Conservation (phyloP, 169 alveolate genomes). For the Plasmodium sp. region DNA sequence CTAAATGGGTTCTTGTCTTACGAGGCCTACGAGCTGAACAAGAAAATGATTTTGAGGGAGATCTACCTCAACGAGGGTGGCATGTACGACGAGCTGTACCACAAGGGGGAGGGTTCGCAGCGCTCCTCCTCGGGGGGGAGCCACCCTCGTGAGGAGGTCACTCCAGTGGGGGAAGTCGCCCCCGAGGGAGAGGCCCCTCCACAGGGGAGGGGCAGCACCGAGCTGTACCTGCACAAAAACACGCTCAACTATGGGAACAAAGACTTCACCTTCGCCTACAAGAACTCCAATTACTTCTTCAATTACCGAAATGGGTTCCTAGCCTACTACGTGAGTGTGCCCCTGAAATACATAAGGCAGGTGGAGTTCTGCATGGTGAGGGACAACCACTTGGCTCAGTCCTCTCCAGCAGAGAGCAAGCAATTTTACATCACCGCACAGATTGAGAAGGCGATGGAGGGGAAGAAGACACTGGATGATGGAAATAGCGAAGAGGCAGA, state of each 20-base stretch:
- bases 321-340: conserved; percentile 43
- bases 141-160: not conserved
- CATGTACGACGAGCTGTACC: conserved; percentile 24
- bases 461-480: not conserved
- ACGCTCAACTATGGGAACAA: conserved; percentile 23
- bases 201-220: not conserved
- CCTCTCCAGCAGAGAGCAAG: not conserved
- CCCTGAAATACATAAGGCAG: conserved; percentile 20
- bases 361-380: conserved; percentile 29
- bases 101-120: not conserved
- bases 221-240: conserved; percentile 29
- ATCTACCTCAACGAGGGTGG: conserved; percentile 38
- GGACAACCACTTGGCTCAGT: not conserved
- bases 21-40: conserved; percentile 21
- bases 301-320: conserved; percentile 31
- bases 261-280: conserved; percentile 40
- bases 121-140: not conserved
- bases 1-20: conserved; percentile 13
- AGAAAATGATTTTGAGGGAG: conserved; percentile 29
- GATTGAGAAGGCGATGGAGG: conserved; percentile 14
- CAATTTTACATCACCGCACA: conserved; percentile 14
- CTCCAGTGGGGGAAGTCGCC: not conserved
- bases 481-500: not conserved
- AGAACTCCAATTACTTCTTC: conserved; percentile 37
- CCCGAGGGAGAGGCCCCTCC: not conserved